A percentile compares a stretch with the other conserved stretches of the same genome.
phyloP scores from a whole-genome alignment of 768 basidiomycete species.

The Candolleomyces eurysporus region DNA sequence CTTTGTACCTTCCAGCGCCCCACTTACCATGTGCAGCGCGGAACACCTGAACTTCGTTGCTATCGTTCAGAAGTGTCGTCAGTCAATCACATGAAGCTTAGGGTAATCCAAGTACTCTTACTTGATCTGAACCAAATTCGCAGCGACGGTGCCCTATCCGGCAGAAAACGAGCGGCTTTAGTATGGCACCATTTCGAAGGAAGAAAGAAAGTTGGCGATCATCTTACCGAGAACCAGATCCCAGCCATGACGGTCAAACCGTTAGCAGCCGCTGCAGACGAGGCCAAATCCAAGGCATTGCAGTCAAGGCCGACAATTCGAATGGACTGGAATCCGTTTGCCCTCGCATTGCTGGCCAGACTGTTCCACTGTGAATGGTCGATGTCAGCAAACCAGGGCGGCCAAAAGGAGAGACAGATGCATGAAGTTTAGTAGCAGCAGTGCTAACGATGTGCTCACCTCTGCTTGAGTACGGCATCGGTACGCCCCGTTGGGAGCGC shows the following conservation, averaged over 20 bases:
- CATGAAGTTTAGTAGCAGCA: too few relatives aligned
- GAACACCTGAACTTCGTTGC: constrained; percentile 35
- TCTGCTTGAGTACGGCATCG: constrained; percentile 1
- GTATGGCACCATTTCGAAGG: not conserved
- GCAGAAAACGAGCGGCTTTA: not conserved
- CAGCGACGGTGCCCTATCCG: constrained; percentile 29
- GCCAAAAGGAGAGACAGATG: too few relatives aligned
- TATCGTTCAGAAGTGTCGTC: constrained; percentile 10
- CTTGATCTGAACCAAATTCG: constrained; percentile 25
- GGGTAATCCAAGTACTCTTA: constrained; percentile 12
- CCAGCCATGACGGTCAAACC: constrained; percentile 33
- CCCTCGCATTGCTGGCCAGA: constrained; percentile 27
- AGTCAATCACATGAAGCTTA: not conserved
- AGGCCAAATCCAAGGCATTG: constrained; percentile 32
- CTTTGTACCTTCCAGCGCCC: constrained; percentile 30
- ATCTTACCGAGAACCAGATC: constrained; percentile 28
- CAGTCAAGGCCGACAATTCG: constrained; percentile 37
- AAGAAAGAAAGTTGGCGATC: not conserved
- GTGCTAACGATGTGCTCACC: not conserved
- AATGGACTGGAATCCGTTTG: constrained; percentile 31
- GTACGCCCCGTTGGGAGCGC: not conserved
- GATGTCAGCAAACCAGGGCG: not conserved
- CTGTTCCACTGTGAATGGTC: constrained; percentile 29
- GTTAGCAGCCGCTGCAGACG: constrained; percentile 28
- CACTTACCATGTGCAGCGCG: constrained; percentile 28